Evolutionary conservation across 2,329 filamentous ascomycete genomes (phyloP).

Genomic region (Aspergillus udagawae): DNA sequence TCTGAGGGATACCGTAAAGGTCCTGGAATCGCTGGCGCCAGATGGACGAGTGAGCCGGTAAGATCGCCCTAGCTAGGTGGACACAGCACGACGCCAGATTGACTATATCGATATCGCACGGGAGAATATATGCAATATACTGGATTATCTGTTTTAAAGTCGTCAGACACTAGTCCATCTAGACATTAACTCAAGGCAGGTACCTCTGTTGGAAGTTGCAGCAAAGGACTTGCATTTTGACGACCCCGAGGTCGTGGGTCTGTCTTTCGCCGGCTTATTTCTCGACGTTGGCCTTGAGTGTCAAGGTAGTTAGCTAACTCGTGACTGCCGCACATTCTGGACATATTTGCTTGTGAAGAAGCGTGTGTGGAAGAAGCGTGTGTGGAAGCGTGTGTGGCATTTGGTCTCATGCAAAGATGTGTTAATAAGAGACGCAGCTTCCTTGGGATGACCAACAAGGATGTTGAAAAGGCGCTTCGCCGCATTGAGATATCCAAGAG

Average conservation of each 20-base stretch:
- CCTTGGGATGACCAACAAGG: background rate
- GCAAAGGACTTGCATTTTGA: background rate
- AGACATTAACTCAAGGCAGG: background rate
- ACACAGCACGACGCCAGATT: constrained; percentile 26
- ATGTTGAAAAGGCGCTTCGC: background rate
- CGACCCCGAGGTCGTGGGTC: background rate
- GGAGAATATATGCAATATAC: constrained; percentile 25
- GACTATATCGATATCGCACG: constrained; percentile 28
- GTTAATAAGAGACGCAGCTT: background rate
- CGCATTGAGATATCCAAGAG: background rate
- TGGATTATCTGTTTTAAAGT: constrained; percentile 26
- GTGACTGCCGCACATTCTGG: background rate
- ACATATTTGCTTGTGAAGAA: background rate
- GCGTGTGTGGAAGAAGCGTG: background rate
- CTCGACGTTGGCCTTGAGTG: background rate
- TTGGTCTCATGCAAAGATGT: background rate
- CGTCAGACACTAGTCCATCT: background rate
- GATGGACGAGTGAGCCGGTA: constrained; percentile 25
- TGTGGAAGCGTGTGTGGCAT: background rate
- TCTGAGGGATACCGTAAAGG: constrained; percentile 28
- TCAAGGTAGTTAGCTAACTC: background rate
- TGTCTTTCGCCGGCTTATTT: background rate
- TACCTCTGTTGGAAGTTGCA: constrained; percentile 12
- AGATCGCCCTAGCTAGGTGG: constrained; percentile 19
- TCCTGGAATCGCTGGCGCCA: constrained; percentile 33